Evolutionary conservation across 495 filamentous ascomycete species (phyloP).

Genomic region (Astrothelium subdiscretum): DNA sequence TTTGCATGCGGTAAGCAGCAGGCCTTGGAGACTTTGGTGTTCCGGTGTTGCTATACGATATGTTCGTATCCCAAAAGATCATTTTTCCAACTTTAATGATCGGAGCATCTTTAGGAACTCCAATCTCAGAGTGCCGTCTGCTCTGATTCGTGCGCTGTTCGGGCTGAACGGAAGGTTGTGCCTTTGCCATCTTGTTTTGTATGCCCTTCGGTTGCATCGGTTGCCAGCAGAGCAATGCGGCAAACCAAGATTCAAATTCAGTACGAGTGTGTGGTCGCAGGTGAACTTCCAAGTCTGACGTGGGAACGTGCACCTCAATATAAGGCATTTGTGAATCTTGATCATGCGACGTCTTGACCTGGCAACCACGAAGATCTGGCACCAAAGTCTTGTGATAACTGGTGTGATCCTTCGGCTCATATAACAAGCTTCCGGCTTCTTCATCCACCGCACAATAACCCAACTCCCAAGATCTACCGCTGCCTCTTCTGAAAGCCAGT

Average conservation of each 20-base stretch:
- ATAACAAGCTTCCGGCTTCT: conserved; percentile 51
- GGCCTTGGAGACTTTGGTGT: conserved; percentile 26
- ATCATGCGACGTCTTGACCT: conserved; percentile 48
- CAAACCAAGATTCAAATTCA: conserved; percentile 85
- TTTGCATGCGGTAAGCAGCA: conserved; percentile 44
- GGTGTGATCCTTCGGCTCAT: conserved; percentile 49
- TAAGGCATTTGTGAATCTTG: conserved; percentile 55
- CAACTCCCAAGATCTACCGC: conserved; percentile 43
- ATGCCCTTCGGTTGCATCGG: conserved; percentile 67
- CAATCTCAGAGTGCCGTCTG: conserved; percentile 50
- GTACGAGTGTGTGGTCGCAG: conserved; percentile 61
- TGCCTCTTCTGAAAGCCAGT: conserved; percentile 49
- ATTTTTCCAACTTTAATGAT: conserved; percentile 98
- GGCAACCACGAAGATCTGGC: conserved; percentile 77
- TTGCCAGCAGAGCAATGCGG: conserved; percentile 89
- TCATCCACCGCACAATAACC: conserved; percentile 58
- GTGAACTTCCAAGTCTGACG: conserved; percentile 57
- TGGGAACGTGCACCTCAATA: conserved; percentile 65
- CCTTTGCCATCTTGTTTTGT: conserved; percentile 62
- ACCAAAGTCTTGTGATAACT: conserved; percentile 51
- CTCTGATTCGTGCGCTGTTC: not conserved
- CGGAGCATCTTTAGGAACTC: conserved; percentile 57
- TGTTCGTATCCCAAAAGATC: conserved; percentile 71
- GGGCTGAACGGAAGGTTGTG: conserved; percentile 27
- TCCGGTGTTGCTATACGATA: conserved; percentile 40